Conservation (phyloP, 225 moss, liverwort and hornwort species). For the Climacium dendroides region DNA sequence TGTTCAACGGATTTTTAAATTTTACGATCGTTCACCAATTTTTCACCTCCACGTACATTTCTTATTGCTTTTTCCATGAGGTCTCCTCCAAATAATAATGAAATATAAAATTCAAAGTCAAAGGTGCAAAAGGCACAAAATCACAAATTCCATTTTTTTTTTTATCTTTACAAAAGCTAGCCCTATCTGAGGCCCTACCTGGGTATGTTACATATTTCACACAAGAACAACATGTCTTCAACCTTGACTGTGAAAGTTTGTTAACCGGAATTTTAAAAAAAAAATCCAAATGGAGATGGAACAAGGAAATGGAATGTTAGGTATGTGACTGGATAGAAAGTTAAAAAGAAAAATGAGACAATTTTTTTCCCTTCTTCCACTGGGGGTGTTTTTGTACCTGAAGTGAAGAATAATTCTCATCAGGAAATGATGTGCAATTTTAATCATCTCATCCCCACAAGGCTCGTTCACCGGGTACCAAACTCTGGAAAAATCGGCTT, state of each 20-base stretch:
- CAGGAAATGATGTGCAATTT: neutral
- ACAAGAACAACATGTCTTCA: neutral
- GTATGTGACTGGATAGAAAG: neutral
- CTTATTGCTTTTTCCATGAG: fast-evolving
- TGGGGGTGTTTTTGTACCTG: neutral
- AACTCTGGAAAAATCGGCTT: no score
- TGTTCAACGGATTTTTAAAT: neutral
- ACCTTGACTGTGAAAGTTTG: neutral
- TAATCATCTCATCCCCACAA: neutral
- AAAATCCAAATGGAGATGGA: neutral
- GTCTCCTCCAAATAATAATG: neutral
- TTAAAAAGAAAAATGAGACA: neutral
- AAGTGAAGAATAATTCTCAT: neutral
- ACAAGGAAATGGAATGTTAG: neutral
- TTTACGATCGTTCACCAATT: neutral
- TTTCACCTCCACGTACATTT: neutral
- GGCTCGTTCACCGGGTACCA: neutral
- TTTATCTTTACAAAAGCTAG: neutral
- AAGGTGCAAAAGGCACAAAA: neutral
- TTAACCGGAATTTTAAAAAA: neutral
- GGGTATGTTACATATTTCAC: neutral
- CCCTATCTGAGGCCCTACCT: neutral
- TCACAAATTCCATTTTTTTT: neutral
- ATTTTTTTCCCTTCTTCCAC: neutral
- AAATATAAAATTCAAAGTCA: neutral